Base-by-base conservation (phyloP, 768 basidiomycete species). In the Tricholoma sp. region DNA sequence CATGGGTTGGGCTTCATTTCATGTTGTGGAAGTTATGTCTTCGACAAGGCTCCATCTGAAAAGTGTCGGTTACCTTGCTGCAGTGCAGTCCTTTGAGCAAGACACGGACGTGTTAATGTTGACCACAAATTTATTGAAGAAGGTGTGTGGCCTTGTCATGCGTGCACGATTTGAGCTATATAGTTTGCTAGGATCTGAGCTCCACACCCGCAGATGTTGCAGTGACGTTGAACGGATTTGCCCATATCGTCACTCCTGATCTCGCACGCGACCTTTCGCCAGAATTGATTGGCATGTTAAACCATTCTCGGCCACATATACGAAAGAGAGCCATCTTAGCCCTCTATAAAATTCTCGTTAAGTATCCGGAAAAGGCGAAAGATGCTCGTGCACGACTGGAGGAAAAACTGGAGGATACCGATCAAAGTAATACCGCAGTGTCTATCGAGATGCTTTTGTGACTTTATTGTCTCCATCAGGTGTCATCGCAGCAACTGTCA, bases 21-120 rank as follows among this genome's bases (percentile, higher is more conserved):
- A 96, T 69, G 89, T 99, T 53, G 88, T 98, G 6, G 97, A 99
- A 68, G 94, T 96, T 69, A 99, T 99, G 97, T 94, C 94, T 36
- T 94, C 94, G 3, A 76, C 89, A 4, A 87, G 87, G 67, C 83
- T 88, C 61, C 95, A 98, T 72, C 79, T 98, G 61, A 99, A 99
- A 78, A 86, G 84, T 28, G 88, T 98, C 50, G 97, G 97, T 11
- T 98, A 99, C 71, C 87, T 99, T 20, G 97, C 91, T 1, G 94
- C 97, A 3, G 72, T 83, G 41, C 86, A 94, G 72, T 95, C 94
- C 0, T 99, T 98, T 70, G 80, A 86, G 44, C 84, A 92, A 62
- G 92, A 96, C 56, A 98, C 97, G 1, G 97, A 98, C 63, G 96
- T 98, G 20, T 84, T 98, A 18, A 97, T 99, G 82, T 80, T 98